Percentiles rank a stretch among this genome's conserved stretches.
phyloP scores from a whole-genome alignment of 2,329 filamentous ascomycete genomes.

The Verticillium isaacii region DNA sequence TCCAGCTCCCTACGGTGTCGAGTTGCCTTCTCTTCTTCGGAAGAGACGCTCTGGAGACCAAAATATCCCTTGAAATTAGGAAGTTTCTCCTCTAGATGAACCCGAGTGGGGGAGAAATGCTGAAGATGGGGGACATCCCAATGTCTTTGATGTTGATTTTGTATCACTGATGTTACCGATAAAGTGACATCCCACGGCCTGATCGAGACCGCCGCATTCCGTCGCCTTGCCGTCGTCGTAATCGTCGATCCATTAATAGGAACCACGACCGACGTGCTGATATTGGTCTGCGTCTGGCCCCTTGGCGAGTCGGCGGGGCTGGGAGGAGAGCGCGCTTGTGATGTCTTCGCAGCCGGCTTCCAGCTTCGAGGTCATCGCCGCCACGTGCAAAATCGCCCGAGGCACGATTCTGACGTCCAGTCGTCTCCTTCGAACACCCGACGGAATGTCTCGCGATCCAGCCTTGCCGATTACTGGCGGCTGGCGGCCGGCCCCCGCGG shows the following conservation, averaged over 20 bases:
- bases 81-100: slow-evolving; percentile 44
- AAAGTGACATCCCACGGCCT: background rate
- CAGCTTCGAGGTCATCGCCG: background rate
- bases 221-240: background rate
- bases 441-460: background rate
- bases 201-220: background rate
- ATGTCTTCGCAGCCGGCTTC: no score
- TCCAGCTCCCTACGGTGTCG: slow-evolving; percentile 53
- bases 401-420: background rate
- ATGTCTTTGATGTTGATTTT: background rate
- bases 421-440: background rate
- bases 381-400: background rate
- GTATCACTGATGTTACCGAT: background rate
- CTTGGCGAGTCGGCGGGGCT: background rate
- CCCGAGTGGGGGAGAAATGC: slow-evolving; percentile 50
- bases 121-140: slow-evolving; percentile 55
- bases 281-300: background rate
- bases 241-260: background rate
- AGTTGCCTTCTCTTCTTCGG: slow-evolving; percentile 49
- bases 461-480: slow-evolving; percentile 2
- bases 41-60: slow-evolving; percentile 54
- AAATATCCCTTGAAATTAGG: slow-evolving; percentile 55
- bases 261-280: background rate
- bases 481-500: background rate
- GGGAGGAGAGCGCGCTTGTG: background rate